Evolutionary conservation across 2,329 filamentous ascomycete genomes (phyloP), one percentile per base, ranked within the genome.

Genomic region (Pseudopyricularia cyperi): DNA sequence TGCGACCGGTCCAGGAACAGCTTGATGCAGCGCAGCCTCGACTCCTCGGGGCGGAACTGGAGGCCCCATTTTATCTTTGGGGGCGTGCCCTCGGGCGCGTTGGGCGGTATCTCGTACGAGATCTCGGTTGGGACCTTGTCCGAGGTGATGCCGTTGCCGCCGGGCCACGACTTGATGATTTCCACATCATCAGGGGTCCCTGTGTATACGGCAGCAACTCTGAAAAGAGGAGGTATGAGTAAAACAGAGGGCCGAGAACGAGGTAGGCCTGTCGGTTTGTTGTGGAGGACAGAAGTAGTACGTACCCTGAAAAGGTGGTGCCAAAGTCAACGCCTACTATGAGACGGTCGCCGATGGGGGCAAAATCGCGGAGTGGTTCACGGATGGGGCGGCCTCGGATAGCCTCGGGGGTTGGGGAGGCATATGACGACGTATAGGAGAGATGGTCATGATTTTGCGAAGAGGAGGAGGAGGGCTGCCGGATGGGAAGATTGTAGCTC

Each of bases 41-140:
- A 75, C 65, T 89, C 84, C 61, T 89, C 83, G 1, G 86, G 85
- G 60, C 81, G 83, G 72, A 89, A 87, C 64, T 90, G 85, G 64
- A 89, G 90, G 0, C 87, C 87, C 87, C 87, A 91, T 78, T 83
- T 85, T 48, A 79, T 70, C 1, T 62, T 74, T 7, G 78, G 73
- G 7, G 69, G 64, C 1, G 70, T 62, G n/a, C 64, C 71, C 2
- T 63, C 57, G 3, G 66, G 56, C 4, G 69, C 61, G 19, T 65
- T 58, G 50, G 67, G 62, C 51, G 70, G 65, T 32, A 69, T 65
- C 54, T 76, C 73, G 59, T 81, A 81, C 57, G 85, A 83, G 52
- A 90, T 83, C 65, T 90, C 86, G 14, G 85, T 89, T 1, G 87
- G 86, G 2, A 90, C 86, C 71, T 91, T 91, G 71, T 91, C 86